Conservation (phyloP, 2,329 filamentous ascomycete genomes). For the Arthrobotrys pseudoclavata region DNA sequence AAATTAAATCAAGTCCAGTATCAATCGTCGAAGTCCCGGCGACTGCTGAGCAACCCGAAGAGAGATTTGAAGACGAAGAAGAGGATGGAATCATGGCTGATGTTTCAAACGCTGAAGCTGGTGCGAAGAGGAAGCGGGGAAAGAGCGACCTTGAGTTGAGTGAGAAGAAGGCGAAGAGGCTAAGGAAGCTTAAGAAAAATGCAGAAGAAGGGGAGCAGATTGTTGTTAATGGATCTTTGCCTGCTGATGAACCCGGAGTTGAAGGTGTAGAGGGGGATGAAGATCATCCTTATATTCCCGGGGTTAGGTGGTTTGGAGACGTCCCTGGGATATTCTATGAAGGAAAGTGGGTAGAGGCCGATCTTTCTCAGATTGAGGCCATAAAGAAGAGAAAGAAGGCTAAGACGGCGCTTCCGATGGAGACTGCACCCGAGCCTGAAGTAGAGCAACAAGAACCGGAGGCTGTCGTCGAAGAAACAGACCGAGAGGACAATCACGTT, state of each 20-base stretch:
- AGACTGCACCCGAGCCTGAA: background rate
- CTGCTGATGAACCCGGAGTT: background rate
- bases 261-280: background rate
- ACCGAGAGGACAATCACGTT: background rate
- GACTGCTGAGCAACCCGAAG: conserved; percentile 27
- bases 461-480: background rate
- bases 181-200: background rate
- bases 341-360: background rate
- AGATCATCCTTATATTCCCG: background rate
- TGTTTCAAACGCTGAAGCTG: conserved; percentile 3
- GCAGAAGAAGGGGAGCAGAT: background rate
- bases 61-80: background rate
- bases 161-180: conserved; percentile 17
- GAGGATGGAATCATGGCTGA: background rate
- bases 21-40: conserved; percentile 31
- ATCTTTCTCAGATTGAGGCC: background rate
- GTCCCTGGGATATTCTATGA: background rate
- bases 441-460: background rate
- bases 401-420: conserved; percentile 1
- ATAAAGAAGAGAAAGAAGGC: background rate
- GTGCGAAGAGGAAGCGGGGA: conserved; percentile 39
- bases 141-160: conserved; percentile 15
- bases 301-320: conserved; percentile 9
- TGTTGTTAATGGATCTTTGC: background rate
- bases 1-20: conserved; percentile 7